Percentiles rank a stretch among this genome's conserved stretches.
Conservation (phyloP, 169 alveolate genomes). For the Plasmodium vinckei region DNA sequence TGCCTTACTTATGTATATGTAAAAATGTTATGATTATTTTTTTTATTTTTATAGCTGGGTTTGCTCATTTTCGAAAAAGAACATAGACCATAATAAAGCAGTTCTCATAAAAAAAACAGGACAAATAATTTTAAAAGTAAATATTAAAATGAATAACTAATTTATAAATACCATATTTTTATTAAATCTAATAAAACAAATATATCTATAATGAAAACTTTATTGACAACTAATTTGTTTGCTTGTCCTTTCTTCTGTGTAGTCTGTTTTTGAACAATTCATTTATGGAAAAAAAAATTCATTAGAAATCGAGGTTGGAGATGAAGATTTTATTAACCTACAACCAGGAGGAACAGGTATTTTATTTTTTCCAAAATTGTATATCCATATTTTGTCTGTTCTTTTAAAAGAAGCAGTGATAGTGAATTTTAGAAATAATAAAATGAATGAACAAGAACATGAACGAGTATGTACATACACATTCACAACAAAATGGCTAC, state of each 20-base stretch:
- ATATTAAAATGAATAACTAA: constrained; percentile 3
- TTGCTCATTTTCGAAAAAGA: constrained; percentile 84
- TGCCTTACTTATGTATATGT: not conserved
- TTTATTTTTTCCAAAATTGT: not conserved
- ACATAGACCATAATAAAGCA: constrained; percentile 82
- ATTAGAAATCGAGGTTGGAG: constrained; percentile 24
- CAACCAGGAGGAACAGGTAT: constrained; percentile 72
- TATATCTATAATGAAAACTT: constrained; percentile 75
- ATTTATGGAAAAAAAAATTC: constrained; percentile 55
- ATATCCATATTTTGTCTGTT: not conserved
- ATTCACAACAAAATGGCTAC: no score
- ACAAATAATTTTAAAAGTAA: constrained; percentile 76
- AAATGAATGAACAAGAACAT: no score
- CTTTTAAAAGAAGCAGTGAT: not conserved
- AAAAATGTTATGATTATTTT: not conserved
- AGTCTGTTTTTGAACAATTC: constrained; percentile 68
- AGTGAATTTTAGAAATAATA: no score
- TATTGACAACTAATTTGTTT: constrained; percentile 1
- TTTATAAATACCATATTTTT: no score
- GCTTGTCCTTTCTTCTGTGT: not conserved
- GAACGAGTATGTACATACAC: no score
- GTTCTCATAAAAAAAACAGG: constrained; percentile 82
- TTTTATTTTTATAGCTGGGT: constrained; percentile 75
- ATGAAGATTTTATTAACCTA: constrained; percentile 47
- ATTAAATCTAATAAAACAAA: constrained; percentile 82